Percentiles rank a stretch among this genome's conserved stretches.
These are phyloP conservation scores for Saccharata proteae DNA, from an alignment of 2,329 filamentous ascomycete genomes.

Conservation along the genomic window DNA sequence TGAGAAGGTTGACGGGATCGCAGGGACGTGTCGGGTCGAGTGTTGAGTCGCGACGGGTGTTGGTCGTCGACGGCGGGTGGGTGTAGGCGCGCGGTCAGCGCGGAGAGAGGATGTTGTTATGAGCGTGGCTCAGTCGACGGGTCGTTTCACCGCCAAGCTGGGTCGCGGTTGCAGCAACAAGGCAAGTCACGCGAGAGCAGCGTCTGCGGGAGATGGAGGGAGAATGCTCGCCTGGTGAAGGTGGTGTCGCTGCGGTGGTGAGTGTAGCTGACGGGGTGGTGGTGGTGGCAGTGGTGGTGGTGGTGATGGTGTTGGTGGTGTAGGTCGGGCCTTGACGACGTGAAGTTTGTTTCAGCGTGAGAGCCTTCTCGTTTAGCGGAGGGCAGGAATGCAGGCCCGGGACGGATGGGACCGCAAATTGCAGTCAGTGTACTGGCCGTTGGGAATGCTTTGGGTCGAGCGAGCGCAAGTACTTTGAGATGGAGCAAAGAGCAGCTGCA, in stretches of 20 bases:
- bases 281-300: conserved; percentile 7
- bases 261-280: conserved; percentile 2
- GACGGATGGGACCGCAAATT: conserved; percentile 9
- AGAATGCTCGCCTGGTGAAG: background rate
- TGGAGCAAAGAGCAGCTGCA: no score
- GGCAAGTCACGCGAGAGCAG: conserved; percentile 6
- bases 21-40: conserved; percentile 16
- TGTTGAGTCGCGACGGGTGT: conserved; percentile 17
- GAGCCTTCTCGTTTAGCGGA: conserved; percentile 12
- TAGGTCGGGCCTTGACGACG: conserved; percentile 10
- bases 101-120: conserved; percentile 18
- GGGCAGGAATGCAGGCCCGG: conserved; percentile 10
- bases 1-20: conserved; percentile 14
- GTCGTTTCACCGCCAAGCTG: conserved; percentile 24
- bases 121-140: conserved; percentile 9
- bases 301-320: conserved; percentile 8
- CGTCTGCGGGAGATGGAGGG: conserved; percentile 3
- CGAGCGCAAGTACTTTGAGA: no score
- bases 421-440: no score
- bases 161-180: conserved; percentile 11
- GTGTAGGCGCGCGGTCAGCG: conserved; percentile 8
- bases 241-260: background rate
- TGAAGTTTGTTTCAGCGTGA: conserved; percentile 12
- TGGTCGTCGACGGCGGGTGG: conserved; percentile 9
- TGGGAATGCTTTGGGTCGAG: no score